Percentiles rank a stretch among this genome's conserved stretches.
Evolutionary conservation across 805 yeast genomes (phyloP).

Genomic region (Candida vaughaniae): DNA sequence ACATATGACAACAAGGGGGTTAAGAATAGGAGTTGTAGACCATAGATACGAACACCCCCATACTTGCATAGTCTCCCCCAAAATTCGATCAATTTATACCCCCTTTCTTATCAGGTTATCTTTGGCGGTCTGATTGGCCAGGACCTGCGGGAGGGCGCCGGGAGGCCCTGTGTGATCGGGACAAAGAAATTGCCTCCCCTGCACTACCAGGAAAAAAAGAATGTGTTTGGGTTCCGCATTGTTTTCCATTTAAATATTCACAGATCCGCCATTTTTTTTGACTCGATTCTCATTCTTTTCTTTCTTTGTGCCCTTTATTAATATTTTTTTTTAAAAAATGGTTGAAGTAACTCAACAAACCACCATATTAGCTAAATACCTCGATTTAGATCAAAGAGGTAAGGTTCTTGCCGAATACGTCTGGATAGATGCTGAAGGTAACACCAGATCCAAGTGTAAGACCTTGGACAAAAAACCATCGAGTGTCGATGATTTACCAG

Average conservation of each 20-base stretch:
- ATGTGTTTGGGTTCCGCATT: no score
- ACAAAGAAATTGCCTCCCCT: no score
- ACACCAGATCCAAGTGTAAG: conserved; percentile 90
- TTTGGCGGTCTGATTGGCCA: conserved; percentile 1
- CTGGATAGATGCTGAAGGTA: conserved; percentile 95
- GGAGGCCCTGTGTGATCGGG: no score
- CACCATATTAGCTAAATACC: conserved; percentile 76
- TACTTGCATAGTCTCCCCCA: no score
- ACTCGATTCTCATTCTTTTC: neutral
- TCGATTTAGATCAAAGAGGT: conserved; percentile 82
- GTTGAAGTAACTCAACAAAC: conserved; percentile 62
- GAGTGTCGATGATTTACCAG: conserved; percentile 85
- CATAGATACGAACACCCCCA: no score
- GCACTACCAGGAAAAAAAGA: no score
- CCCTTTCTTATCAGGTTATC: conserved; percentile 4
- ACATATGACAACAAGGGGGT: no score
- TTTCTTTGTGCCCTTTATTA: neutral
- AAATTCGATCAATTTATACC: no score
- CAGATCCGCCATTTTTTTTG: neutral
- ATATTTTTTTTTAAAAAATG: conserved; percentile 22
- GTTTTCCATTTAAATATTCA: neutral
- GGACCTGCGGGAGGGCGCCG: neutral
- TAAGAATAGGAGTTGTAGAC: no score
- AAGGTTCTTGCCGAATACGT: conserved; percentile 91
- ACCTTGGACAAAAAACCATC: conserved; percentile 70